Evolutionary conservation across 139 green algal genomes (phyloP).

Genomic region (Edaphochlamys debaryana): DNA sequence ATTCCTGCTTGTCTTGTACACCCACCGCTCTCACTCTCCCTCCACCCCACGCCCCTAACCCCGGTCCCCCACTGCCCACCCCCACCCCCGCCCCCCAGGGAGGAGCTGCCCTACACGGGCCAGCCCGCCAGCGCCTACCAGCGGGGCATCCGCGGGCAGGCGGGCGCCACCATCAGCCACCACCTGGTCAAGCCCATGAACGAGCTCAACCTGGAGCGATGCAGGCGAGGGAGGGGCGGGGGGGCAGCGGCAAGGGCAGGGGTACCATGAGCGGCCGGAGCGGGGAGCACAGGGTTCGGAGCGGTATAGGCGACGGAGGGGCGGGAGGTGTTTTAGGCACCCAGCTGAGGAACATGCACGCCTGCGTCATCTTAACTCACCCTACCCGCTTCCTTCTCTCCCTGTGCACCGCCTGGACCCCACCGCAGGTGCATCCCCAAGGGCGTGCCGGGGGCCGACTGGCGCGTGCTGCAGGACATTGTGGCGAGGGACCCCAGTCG

Average conservation of each 20-base stretch:
- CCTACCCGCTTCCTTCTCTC: too few species aligned
- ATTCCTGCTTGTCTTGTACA: too few species aligned
- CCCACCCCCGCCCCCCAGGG: constrained; percentile 40
- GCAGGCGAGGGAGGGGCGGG: constrained; percentile 54
- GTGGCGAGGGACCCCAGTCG: constrained; percentile 73
- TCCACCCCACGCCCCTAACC: not conserved
- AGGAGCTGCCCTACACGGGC: constrained; percentile 63
- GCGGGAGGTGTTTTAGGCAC: too few species aligned
- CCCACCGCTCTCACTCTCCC: not conserved
- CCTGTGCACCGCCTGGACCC: too few species aligned
- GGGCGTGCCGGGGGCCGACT: constrained; percentile 91
- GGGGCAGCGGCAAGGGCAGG: too few species aligned
- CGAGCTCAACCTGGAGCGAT: constrained; percentile 94
- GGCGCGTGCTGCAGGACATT: constrained; percentile 88
- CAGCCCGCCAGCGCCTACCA: constrained; percentile 83
- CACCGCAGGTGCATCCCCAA: constrained; percentile 89
- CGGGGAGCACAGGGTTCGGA: too few species aligned
- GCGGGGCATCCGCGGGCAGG: constrained; percentile 71
- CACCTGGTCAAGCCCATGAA: constrained; percentile 98
- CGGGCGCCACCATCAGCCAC: constrained; percentile 68
- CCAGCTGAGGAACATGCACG: too few species aligned
- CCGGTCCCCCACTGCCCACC: not conserved
- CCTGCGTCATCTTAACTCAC: too few species aligned
- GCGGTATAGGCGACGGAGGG: too few species aligned
- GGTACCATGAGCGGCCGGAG: too few species aligned